Evolutionary conservation across 257 asterid species (phyloP), one percentile per base, ranked within the genome.

Genomic region (Solanum lycopersicoides): DNA sequence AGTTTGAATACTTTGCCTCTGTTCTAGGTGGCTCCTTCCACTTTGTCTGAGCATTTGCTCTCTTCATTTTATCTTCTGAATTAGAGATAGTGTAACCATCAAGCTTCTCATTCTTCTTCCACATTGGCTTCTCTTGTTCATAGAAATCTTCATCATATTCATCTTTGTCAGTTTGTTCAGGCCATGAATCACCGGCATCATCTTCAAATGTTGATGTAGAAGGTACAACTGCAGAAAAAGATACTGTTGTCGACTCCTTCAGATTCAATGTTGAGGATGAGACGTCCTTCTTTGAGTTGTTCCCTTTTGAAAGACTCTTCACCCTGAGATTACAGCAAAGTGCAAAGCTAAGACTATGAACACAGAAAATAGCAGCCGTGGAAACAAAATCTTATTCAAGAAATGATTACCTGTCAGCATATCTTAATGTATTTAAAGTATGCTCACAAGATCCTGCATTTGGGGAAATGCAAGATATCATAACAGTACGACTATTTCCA

Each of bases 361-460:
- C 56, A 53, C 20, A 47, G 83, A 88, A 47, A 82, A 53, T 50
- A 50, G 69, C 37, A 30, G 69, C 45, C 18, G 12, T 3, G 44
- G 11, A 13, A 50, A 50, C 69, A 82, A 50, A 30, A 82, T 50
- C 10, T 18, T 50, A 50, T 80, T 80, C 69, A 63, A 88, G 10
- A 53, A 83, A 30, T 83, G 75, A 39, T 82, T 89, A 96, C 99
- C 99, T 94, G 91, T 97, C 99, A 4, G 99, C 99, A 87, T 97
- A 97, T 97, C 99, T 91, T 89, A 97, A 92, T 5, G 99, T 97
- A 92, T 97, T 97, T 89, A 97, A 89, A 9, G 99, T 92, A 89
- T 97, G 99, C 89, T 97, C 99, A 86, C 98, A 97, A 42, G 98
- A 97, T 88, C 99, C 99, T 9, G 99, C 89, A 86, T 93, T 94